A percentile compares a stretch with the other conserved stretches of the same genome.
phyloP scores from a whole-genome alignment of 352 stramenopile species.

The Phytophthora multivora region DNA sequence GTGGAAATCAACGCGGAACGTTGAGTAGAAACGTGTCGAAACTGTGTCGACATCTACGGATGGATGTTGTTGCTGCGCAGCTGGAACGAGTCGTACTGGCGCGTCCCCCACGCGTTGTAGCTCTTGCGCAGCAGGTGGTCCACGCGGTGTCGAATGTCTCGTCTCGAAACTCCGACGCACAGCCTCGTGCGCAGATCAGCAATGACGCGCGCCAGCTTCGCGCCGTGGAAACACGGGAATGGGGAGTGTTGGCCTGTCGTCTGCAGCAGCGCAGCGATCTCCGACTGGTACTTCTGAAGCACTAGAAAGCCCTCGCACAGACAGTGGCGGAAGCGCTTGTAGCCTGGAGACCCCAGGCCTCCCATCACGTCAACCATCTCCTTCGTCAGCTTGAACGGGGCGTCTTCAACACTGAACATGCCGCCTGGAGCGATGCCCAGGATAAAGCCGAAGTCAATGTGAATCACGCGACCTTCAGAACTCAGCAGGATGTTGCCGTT shows the following conservation, averaged over 20 bases:
- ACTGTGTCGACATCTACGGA: constrained; percentile 38
- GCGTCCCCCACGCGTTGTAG: constrained; percentile 88
- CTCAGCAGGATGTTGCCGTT: constrained; percentile 99
- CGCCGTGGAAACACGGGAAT: constrained; percentile 93
- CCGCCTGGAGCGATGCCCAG: constrained; percentile 97
- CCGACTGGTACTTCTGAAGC: constrained; percentile 92
- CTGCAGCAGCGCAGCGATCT: constrained; percentile 94
- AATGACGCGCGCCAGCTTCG: constrained; percentile 64
- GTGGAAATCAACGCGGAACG: constrained; percentile 20
- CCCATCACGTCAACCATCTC: constrained; percentile 98
- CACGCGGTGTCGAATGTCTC: constrained; percentile 71
- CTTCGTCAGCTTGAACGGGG: constrained; percentile 98
- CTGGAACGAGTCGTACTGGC: constrained; percentile 92
- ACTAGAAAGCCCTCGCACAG: constrained; percentile 95
- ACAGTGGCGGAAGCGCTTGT: constrained; percentile 91
- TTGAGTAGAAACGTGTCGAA: constrained; percentile 19
- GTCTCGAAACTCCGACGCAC: constrained; percentile 69
- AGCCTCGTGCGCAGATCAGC: constrained; percentile 68
- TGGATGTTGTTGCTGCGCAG: constrained; percentile 91
- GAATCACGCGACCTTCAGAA: constrained; percentile 94
- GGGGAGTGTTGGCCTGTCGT: constrained; percentile 94
- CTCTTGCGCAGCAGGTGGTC: constrained; percentile 86
- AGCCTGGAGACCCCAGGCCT: constrained; percentile 84
- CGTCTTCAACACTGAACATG: constrained; percentile 97
- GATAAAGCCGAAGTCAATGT: constrained; percentile 99